These are phyloP conservation scores for Peziza echinospora DNA, from an alignment of 495 filamentous ascomycete genomes.

Conservation along the genomic window DNA sequence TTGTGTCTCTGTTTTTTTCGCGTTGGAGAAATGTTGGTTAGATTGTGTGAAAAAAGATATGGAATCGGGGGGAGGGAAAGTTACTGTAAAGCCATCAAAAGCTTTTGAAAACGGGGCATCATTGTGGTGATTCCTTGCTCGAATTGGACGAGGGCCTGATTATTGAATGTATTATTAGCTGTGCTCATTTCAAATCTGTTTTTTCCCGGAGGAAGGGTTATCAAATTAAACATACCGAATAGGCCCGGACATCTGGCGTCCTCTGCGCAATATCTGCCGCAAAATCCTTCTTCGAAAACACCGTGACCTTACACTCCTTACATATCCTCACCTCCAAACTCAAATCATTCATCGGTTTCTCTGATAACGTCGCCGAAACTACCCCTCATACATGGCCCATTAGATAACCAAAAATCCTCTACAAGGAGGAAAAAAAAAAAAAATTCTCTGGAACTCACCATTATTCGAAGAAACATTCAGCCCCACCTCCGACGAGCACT, in stretches of 20 bases:
- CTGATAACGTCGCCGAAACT: slow-evolving; percentile 29
- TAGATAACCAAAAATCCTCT: no score
- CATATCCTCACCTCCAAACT: slow-evolving; percentile 76
- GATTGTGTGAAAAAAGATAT: no score
- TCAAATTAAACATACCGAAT: slow-evolving; percentile 19
- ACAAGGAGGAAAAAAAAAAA: no score
- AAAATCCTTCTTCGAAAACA: slow-evolving; percentile 75
- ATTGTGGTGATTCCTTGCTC: slow-evolving; percentile 69
- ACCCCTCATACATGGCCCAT: no score
- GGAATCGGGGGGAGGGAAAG: slow-evolving; percentile 1
- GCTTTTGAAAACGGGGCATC: slow-evolving; percentile 67
- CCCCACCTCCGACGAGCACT: slow-evolving; percentile 64
- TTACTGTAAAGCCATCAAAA: slow-evolving; percentile 46
- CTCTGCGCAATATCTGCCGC: slow-evolving; percentile 41
- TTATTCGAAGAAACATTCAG: slow-evolving; percentile 55
- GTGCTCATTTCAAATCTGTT: no score
- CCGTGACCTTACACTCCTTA: slow-evolving; percentile 60
- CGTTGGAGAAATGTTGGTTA: slow-evolving; percentile 17
- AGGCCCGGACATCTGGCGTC: slow-evolving; percentile 57
- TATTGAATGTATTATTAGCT: background rate
- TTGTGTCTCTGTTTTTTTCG: slow-evolving; percentile 32
- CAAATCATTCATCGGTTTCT: slow-evolving; percentile 40
- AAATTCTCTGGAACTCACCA: no score
- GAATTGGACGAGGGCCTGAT: slow-evolving; percentile 70
- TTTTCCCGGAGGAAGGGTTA: no score